Percentiles rank a stretch among this genome's conserved stretches.
These are phyloP conservation scores for Termitomyces sp. DNA, from an alignment of 768 basidiomycete species.

Conservation along the genomic window DNA sequence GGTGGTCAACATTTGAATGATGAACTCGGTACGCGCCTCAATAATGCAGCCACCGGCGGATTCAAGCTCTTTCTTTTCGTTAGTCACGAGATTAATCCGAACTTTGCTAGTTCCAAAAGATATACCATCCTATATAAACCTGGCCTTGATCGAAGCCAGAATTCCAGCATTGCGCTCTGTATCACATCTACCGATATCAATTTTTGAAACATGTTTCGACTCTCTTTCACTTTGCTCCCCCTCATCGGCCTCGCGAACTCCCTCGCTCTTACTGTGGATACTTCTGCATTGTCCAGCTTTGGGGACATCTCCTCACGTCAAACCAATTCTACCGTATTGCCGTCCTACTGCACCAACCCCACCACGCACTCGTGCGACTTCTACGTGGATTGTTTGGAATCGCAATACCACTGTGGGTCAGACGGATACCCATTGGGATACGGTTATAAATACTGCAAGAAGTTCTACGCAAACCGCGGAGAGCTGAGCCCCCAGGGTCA, in stretches of 20 bases:
- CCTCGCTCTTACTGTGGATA: not conserved
- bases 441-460: conserved; percentile 36
- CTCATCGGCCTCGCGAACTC: not conserved
- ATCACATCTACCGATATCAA: no score
- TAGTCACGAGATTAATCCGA: no score
- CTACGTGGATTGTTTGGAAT: conserved; percentile 42
- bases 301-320: not conserved
- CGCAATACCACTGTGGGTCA: conserved; percentile 41
- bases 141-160: no score
- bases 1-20: no score
- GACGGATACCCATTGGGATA: conserved; percentile 40
- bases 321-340: not conserved
- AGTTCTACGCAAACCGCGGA: conserved; percentile 27
- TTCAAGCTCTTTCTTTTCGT: no score
- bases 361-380: conserved; percentile 37
- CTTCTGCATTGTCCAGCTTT: not conserved
- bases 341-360: conserved; percentile 25
- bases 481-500: conserved; percentile 30
- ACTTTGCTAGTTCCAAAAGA: no score
- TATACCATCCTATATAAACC: no score
- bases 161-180: no score
- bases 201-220: not conserved
- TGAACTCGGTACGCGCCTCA: no score
- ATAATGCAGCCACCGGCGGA: no score
- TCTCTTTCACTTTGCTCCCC: not conserved